Conservation (phyloP, 2,329 filamentous ascomycete genomes). For the Penicillium sp. region DNA sequence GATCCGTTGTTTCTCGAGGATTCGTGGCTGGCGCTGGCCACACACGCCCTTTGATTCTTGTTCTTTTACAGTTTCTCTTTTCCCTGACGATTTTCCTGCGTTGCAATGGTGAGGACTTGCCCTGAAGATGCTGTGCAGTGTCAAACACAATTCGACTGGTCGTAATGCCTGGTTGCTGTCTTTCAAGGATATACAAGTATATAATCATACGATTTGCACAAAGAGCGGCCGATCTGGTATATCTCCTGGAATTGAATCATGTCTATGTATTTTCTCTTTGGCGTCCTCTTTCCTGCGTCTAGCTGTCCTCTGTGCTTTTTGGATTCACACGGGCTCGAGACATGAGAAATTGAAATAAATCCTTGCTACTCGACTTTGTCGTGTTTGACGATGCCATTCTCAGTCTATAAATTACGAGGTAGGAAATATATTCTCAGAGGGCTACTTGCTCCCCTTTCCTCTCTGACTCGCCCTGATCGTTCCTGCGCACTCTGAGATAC, state of each 20-base stretch:
- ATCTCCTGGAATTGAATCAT: not conserved
- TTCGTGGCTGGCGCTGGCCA: not conserved
- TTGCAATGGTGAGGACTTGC: not conserved
- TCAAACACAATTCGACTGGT: not conserved
- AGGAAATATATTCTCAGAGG: no score
- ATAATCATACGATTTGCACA: constrained; percentile 3
- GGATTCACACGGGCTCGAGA: no score
- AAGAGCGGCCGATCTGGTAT: not conserved
- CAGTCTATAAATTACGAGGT: no score
- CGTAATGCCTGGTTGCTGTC: not conserved
- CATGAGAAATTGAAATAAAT: no score
- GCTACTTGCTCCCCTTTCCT: no score
- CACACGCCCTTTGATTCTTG: constrained; percentile 1
- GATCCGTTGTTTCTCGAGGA: not conserved
- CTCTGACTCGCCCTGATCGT: no score
- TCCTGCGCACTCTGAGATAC: not conserved
- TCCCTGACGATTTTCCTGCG: not conserved
- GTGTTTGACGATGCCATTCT: no score
- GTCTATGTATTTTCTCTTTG: not conserved
- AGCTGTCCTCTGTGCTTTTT: not conserved
- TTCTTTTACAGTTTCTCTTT: not conserved
- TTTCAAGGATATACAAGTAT: constrained; percentile 5
- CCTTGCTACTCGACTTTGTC: no score
- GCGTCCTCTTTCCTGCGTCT: not conserved
- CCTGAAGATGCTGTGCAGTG: not conserved